Conservation (phyloP, 1,284 basidiomycete genomes). For the Coniferiporia sulphurascens region DNA sequence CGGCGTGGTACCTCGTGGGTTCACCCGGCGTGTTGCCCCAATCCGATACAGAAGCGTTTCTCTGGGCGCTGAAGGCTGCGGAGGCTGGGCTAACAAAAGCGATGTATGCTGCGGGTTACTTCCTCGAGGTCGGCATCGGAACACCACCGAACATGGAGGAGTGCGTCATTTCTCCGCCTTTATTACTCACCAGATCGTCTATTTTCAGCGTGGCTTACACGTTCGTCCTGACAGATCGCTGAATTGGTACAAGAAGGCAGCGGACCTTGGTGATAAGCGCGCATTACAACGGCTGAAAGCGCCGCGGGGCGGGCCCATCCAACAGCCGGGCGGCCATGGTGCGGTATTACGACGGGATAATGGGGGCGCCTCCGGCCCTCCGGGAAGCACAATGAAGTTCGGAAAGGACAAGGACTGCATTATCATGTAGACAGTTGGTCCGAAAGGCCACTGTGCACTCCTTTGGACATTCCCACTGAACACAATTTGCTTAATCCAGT, state of each 20-base stretch:
- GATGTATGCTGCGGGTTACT: conserved; percentile 97
- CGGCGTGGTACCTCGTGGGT: conserved; percentile 98
- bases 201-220: neutral
- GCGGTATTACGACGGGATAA: conserved; percentile 23
- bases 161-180: conserved; percentile 38
- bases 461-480: neutral
- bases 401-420: conserved; percentile 73
- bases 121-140: conserved; percentile 90
- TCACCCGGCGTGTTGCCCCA: conserved; percentile 96
- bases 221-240: conserved; percentile 47
- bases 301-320: conserved; percentile 43
- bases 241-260: conserved; percentile 84
- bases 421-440: conserved; percentile 58
- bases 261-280: conserved; percentile 93
- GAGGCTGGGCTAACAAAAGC: conserved; percentile 89
- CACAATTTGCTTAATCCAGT: neutral
- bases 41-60: conserved; percentile 94
- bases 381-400: conserved; percentile 43
- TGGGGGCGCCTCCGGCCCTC: conserved; percentile 34
- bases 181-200: neutral
- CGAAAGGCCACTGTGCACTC: neutral
- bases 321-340: conserved; percentile 20
- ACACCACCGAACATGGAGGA: conserved; percentile 63
- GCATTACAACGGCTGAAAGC: conserved; percentile 82
- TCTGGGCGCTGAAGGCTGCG: conserved; percentile 91